Evolutionary conservation across 225 moss, liverwort and hornwort species (phyloP), one percentile per base, ranked within the genome.

Genomic region (Pseudoscleropodium purum): DNA sequence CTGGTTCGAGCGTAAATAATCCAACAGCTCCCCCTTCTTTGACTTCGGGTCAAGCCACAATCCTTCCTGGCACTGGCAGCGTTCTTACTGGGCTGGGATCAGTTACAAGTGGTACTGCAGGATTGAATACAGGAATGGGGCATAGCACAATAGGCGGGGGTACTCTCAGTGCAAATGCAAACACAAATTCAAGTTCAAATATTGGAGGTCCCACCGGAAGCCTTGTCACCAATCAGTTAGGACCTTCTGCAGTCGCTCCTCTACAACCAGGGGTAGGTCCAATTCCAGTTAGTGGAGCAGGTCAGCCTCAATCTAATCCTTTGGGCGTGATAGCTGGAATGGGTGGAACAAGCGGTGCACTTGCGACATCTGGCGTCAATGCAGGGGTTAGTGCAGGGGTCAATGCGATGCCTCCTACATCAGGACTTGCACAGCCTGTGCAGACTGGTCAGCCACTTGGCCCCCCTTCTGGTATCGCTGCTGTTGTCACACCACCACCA

Each of bases 341-440:
- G 59, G 93, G 94, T 59, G 89, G 82, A 75, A 82, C 94, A 51
- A 91, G 95, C 67, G 88, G 72, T 75, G 89, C 92, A 54, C 85
- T 94, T 76, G 94, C 92, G 75, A 94, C 94, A 66, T 67, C 92
- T 69, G 93, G 92, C 85, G 94, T 92, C 86, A 97, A 90, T 79
- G 33, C 79, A 78, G 85, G 79, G 66, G 56, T 57, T 45, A 84
- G 45, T 86, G 69, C 95, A 80, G 95, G 91, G 77, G 92, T 91
- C 33, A 96, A 93, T 80, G 75, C 92, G 63, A 95, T 98, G 94
- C 93, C 95, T 87, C 95, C 95, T 74, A 84, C 94, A 77, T 82
- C 95, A 82, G 96, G 94, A 77, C 91, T 94, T 84, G 81, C 90
- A 80, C 99, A 97, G 91, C 75, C 96, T 89, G 93, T 91, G 88